Conservation (phyloP, 2,329 filamentous ascomycete species). For the Clonostachys byssicola region DNA sequence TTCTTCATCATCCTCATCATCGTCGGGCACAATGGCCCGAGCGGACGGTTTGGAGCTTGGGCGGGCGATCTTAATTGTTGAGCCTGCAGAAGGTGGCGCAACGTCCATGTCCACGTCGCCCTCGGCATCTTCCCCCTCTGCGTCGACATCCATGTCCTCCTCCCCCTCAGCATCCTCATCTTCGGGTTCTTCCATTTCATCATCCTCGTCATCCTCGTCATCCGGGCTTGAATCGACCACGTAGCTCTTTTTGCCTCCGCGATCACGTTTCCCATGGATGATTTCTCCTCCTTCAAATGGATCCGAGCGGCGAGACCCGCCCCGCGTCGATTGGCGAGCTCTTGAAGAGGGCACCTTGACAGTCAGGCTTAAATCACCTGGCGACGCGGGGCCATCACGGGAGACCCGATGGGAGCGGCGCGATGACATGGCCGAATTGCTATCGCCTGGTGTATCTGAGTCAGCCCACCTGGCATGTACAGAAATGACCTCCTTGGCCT, state of each 20-base stretch:
- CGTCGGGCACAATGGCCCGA: slow-evolving; percentile 6
- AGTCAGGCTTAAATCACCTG: slow-evolving; percentile 24
- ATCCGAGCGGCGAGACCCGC: slow-evolving; percentile 24
- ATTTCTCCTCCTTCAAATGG: slow-evolving; percentile 40
- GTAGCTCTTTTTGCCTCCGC: slow-evolving; percentile 55
- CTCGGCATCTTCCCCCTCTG: slow-evolving; percentile 30
- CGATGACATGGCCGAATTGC: slow-evolving; percentile 42
- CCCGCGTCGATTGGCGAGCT: slow-evolving; percentile 44
- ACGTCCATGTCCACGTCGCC: slow-evolving; percentile 40
- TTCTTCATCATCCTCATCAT: background rate
- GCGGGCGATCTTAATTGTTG: slow-evolving; percentile 41
- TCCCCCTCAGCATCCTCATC: slow-evolving; percentile 25
- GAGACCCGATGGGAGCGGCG: slow-evolving; percentile 44
- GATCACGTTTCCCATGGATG: slow-evolving; percentile 45
- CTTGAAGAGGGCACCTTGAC: slow-evolving; percentile 34
- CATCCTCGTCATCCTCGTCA: slow-evolving; percentile 36
- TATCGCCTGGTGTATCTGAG: slow-evolving; percentile 12
- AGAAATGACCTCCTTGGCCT: slow-evolving; percentile 36
- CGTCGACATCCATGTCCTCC: slow-evolving; percentile 27
- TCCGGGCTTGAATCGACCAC: slow-evolving; percentile 51
- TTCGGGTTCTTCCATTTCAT: slow-evolving; percentile 31
- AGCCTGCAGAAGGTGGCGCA: slow-evolving; percentile 20
- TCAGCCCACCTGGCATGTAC: slow-evolving; percentile 35
- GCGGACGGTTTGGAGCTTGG: slow-evolving; percentile 13
- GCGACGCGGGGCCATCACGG: slow-evolving; percentile 13